Evolutionary conservation across 768 basidiomycete genomes (phyloP).

Genomic region (Rhizopogon vulgaris): DNA sequence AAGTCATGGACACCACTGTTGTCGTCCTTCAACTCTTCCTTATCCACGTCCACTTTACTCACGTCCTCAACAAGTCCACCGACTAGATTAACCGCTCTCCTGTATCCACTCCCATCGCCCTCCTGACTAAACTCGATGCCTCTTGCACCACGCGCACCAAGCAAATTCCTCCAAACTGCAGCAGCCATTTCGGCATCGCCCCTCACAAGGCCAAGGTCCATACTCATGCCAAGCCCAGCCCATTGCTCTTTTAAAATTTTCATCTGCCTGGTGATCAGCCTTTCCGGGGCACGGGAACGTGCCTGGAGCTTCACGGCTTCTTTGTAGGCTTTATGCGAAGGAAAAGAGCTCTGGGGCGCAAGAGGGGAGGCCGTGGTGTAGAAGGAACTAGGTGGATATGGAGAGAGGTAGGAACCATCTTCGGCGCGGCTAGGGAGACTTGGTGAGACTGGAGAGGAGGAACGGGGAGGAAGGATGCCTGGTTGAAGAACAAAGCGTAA

Average conservation of each 20-base stretch:
- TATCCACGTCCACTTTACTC: slow-evolving; percentile 48
- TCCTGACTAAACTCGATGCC: slow-evolving; percentile 44
- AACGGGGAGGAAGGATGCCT: slow-evolving; percentile 24
- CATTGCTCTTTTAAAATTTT: slow-evolving; percentile 90
- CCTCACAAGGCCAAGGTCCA: slow-evolving; percentile 71
- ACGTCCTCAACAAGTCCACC: slow-evolving; percentile 60
- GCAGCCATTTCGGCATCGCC: slow-evolving; percentile 82
- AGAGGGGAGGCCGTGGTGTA: slow-evolving; percentile 22
- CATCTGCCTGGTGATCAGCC: slow-evolving; percentile 81
- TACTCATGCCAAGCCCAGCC: slow-evolving; percentile 72
- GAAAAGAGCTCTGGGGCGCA: slow-evolving; percentile 20
- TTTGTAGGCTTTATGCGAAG: slow-evolving; percentile 20
- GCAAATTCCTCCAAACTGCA: slow-evolving; percentile 87
- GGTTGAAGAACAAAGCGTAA: slow-evolving; percentile 77
- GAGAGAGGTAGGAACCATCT: slow-evolving; percentile 14
- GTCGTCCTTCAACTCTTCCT: slow-evolving; percentile 59
- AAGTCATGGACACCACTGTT: slow-evolving; percentile 72
- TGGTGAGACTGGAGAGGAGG: slow-evolving; percentile 8
- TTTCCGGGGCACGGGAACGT: slow-evolving; percentile 57
- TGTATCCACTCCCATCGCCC: slow-evolving; percentile 29
- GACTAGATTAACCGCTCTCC: slow-evolving; percentile 65
- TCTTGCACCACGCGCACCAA: slow-evolving; percentile 76
- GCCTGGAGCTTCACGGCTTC: slow-evolving; percentile 17
- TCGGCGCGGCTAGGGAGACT: slow-evolving; percentile 11
- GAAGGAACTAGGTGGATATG: slow-evolving; percentile 17